Evolutionary conservation across 2,329 filamentous ascomycete species (phyloP), one percentile per base, ranked within the genome.

Genomic region (Colletotrichum echinochloae): DNA sequence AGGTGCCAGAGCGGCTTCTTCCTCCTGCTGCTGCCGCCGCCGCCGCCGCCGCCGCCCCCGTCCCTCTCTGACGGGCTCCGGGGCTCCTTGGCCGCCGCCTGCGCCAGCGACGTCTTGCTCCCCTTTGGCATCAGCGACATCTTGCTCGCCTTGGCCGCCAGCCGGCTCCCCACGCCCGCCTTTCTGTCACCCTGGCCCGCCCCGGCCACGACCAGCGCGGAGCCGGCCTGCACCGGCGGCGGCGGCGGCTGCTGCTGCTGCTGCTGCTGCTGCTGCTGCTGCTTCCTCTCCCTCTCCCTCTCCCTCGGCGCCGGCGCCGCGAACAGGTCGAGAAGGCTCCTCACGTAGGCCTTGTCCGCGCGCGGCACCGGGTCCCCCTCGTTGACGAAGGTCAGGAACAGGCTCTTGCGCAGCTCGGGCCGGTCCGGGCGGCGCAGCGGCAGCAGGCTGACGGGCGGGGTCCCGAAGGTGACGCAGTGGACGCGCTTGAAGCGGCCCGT

Each of bases 391-490:
- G 88, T 89, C 62, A 94, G 86, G 78, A 97, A 97, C 5, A 95
- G 78, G 67, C 90, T 94, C 77, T 92, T 94, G 35, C 84, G 80
- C 28, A 88, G 79, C 16, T 83, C 79, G 0, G 79, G 77, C 1
- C 79, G 79, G 5, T 84, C 75, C 0, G 92, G 90, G 73, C 88
- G 92, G 35, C 84, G 77, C 2, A 97, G 81, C 0, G 94, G 92
- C 1, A 92, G 83, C 0, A 94, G 84, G 26, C 90, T 92, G 2
- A 97, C 85, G 0, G 94, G 94, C 1, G 94, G 94, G 0, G 93
- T 87, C n/a, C 94, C 94, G 74, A 97, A 97, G 0, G 92, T 95
- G 49, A 97, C 84, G 80, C 94, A 97, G 79, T 97, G 94, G 3
- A 97, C 87, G 51, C 93, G 86, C 76, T 91, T 92, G 82, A 97